These are phyloP conservation scores for Dendrobium chrysotoxum DNA, from an alignment of 106 monocot genomes.

Conservation along the genomic window DNA sequence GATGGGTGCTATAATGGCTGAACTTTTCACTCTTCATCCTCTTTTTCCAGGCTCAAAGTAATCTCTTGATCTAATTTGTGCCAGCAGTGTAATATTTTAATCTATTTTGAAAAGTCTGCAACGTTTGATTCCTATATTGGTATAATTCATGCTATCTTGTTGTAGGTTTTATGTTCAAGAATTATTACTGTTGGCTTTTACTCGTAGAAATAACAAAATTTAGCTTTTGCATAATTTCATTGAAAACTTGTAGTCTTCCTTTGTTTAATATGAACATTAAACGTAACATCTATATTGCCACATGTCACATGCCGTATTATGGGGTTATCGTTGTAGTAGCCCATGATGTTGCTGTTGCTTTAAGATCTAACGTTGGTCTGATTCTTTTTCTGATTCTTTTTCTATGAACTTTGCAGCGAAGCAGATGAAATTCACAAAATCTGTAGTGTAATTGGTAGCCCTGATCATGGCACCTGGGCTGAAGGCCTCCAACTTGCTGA, in stretches of 20 bases:
- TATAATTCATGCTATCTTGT: background rate
- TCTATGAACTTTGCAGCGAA: constrained; percentile 31
- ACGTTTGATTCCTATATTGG: background rate
- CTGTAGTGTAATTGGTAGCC: constrained; percentile 67
- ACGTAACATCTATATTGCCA: background rate
- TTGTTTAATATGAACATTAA: background rate
- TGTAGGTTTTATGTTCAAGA: background rate
- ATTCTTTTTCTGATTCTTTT: background rate
- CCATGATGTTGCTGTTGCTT: background rate
- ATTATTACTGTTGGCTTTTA: background rate
- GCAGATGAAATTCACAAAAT: constrained; percentile 69
- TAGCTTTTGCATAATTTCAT: background rate
- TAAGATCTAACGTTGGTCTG: background rate
- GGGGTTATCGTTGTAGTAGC: background rate
- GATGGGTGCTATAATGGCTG: constrained; percentile 98
- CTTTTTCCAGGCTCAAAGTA: constrained; percentile 96
- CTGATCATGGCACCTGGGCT: constrained; percentile 48
- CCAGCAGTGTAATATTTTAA: background rate
- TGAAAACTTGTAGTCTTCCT: background rate
- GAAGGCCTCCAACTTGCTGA: constrained; percentile 54
- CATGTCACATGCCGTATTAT: background rate
- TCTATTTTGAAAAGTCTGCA: background rate
- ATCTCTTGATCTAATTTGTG: background rate
- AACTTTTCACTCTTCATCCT: constrained; percentile 84
- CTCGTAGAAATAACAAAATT: background rate